A percentile compares a stretch with the other conserved stretches of the same genome.
phyloP scores from a whole-genome alignment of 1,139 yeast species.

The Candida sojae region DNA sequence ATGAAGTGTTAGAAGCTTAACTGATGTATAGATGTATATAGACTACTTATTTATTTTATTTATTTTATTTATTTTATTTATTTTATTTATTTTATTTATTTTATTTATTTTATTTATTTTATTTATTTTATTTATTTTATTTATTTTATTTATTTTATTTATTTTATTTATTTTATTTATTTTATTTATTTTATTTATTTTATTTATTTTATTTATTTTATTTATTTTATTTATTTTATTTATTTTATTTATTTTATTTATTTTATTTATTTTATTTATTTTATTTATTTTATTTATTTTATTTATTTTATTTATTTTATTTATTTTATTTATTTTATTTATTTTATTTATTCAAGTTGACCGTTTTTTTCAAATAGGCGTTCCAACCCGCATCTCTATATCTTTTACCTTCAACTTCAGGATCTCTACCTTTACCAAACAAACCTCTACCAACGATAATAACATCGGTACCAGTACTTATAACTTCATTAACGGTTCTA shows the following conservation, averaged over 20 bases:
- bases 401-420: slow-evolving; percentile 80
- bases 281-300: slow-evolving; percentile 8
- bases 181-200: slow-evolving; percentile 3
- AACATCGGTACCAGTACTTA: slow-evolving; percentile 82
- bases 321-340: slow-evolving; percentile 4
- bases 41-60: slow-evolving; percentile 4
- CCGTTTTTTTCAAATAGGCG: slow-evolving; percentile 62
- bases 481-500: slow-evolving; percentile 84
- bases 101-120: slow-evolving; percentile 3
- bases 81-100: slow-evolving; percentile 3
- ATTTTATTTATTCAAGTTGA: slow-evolving; percentile 8
- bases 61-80: slow-evolving; percentile 9
- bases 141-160: slow-evolving; percentile 5
- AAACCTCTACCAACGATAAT: slow-evolving; percentile 97
- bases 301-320: slow-evolving; percentile 8
- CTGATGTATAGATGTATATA: not conserved
- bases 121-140: slow-evolving; percentile 4
- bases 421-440: slow-evolving; percentile 95
- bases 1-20: slow-evolving; percentile 15
- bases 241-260: slow-evolving; percentile 7
- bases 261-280: slow-evolving; percentile 6
- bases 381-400: slow-evolving; percentile 94
- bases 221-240: slow-evolving; percentile 8
- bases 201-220: slow-evolving; percentile 3
- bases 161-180: slow-evolving; percentile 3